Base-by-base conservation (phyloP, 306 rosid species). In the Dryas drummondii region DNA sequence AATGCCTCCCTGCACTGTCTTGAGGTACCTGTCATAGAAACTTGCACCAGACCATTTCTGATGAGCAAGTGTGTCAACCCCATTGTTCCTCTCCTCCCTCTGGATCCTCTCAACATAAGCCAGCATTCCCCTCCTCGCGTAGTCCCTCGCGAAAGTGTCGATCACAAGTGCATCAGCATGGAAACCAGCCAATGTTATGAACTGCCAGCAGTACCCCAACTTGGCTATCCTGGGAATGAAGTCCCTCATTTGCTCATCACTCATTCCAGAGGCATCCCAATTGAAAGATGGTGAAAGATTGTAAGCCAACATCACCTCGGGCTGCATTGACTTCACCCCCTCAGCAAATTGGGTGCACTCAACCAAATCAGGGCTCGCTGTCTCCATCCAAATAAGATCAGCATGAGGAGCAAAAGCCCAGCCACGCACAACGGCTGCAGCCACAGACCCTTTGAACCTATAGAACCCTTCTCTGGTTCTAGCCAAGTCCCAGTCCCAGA, bases 21-120 rank as follows among this genome's bases (percentile, higher is more conserved):
- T 94, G 60, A 94, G 93, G 76, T 94, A 94, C 86, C 91, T 84
- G 27, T 94, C 99, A 69, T 94, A 94, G 80, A 83, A 94, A 65
- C 87, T 94, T 65, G 99, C 99, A 42, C 99, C 99, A 13, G 97
- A 90, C 99, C 99, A 94, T 82, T 90, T 94, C 87, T 92, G 99
- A 59, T 94, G 99, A 74, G 97, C 97, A 68, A 94, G 93, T 5
- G 99, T 94, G 77, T 94, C 99, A 49, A 92, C 96, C 3, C 90
- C 97, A 83, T 94, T 88, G 70, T 54, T 89, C 84, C 99, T 90
- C 77, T 94, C 99, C 81, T 94, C 97, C 79, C 99, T 90, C 79
- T 94, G 99, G 69, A 94, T 94, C 84, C 84, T 90, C 77, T 94
- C 97, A 1, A 94, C 99, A 74, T 94, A 94, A 57, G 97, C 99